Conservation (phyloP, 2,329 filamentous ascomycete species). For the Verticillium isaacii region DNA sequence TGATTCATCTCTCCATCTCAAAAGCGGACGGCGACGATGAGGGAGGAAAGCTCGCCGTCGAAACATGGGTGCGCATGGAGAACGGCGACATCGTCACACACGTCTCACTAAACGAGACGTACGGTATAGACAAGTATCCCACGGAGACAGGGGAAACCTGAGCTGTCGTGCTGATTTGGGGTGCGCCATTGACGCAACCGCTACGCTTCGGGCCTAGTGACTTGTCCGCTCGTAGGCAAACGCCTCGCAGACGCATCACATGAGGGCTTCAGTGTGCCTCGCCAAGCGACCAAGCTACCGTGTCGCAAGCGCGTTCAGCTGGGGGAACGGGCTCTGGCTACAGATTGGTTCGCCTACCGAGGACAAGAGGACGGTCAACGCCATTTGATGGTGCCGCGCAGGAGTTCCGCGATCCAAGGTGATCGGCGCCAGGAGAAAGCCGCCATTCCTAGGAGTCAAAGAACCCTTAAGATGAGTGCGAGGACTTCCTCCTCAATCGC, state of each 20-base stretch:
- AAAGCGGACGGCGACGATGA: conserved; percentile 21
- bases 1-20: conserved; percentile 13
- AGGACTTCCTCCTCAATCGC: neutral
- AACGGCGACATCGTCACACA: conserved; percentile 43
- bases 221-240: neutral
- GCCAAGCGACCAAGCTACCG: neutral
- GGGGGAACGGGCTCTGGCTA: neutral
- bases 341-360: neutral
- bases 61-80: conserved; percentile 60
- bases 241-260: neutral
- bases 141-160: neutral
- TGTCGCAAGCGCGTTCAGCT: neutral
- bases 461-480: neutral
- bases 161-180: neutral
- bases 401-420: neutral
- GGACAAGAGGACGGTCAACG: neutral
- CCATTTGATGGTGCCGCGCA: neutral
- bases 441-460: neutral
- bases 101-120: conserved; percentile 55
- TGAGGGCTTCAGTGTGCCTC: neutral
- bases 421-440: neutral
- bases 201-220: neutral
- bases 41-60: conserved; percentile 32
- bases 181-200: neutral
- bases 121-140: conserved; percentile 50